These are phyloP conservation scores for Xanthoconium stramineum DNA, from an alignment of 768 basidiomycete species.

Conservation along the genomic window DNA sequence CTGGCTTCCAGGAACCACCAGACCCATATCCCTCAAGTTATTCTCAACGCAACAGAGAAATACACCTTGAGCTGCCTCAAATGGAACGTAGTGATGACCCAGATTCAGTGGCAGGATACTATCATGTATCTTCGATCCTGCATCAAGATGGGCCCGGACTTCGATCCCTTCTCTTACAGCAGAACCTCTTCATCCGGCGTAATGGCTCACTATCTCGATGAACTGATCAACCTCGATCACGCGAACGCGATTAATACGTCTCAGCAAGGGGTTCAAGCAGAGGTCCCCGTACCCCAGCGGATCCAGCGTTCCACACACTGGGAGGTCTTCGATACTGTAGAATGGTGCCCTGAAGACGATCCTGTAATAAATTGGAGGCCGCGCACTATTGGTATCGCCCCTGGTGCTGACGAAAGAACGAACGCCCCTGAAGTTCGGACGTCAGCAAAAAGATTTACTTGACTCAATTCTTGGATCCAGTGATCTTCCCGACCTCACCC, in stretches of 20 bases:
- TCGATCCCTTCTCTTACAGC: constrained; percentile 24
- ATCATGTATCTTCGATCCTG: constrained; percentile 21
- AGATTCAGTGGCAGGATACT: constrained; percentile 21
- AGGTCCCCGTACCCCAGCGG: constrained; percentile 15
- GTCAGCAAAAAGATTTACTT: constrained; percentile 27
- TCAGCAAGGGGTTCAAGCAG: background rate
- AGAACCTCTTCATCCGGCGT: constrained; percentile 9
- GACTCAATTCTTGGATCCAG: constrained; percentile 25
- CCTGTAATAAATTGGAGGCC: constrained; percentile 30
- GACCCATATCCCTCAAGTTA: constrained; percentile 19
- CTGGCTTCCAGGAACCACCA: constrained; percentile 17
- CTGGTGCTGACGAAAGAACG: constrained; percentile 17
- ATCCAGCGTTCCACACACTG: constrained; percentile 4
- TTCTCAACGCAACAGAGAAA: constrained; percentile 26
- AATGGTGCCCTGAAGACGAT: constrained; percentile 32
- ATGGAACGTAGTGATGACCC: constrained; percentile 25
- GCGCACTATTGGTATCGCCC: constrained; percentile 27
- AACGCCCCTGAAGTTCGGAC: constrained; percentile 2
- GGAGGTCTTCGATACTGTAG: constrained; percentile 11
- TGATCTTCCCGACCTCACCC: background rate
- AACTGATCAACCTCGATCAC: constrained; percentile 12
- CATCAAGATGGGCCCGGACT: constrained; percentile 25
- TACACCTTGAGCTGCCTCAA: constrained; percentile 14
- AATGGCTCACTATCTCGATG: constrained; percentile 22
- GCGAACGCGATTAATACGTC: background rate